phyloP scores from a whole-genome alignment of 345 rosid genomes.

The Sisymbrium altissimum region DNA sequence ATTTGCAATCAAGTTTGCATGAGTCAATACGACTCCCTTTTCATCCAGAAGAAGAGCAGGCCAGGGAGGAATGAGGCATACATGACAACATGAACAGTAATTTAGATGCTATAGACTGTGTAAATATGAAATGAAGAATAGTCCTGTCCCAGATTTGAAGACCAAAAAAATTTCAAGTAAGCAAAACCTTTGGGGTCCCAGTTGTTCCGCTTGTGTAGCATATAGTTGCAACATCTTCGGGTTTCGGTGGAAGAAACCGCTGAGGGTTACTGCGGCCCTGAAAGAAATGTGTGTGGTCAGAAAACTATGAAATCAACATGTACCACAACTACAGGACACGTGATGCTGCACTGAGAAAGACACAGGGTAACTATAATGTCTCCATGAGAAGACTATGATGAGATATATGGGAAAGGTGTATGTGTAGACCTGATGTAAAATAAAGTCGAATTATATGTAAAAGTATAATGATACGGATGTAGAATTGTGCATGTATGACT shows the following conservation, averaged over 20 bases:
- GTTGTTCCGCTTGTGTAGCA: constrained; percentile 99
- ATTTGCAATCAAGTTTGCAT: constrained; percentile 80
- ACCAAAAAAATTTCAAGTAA: constrained; percentile 5
- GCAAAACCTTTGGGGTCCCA: constrained; percentile 89
- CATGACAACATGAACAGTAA: background rate
- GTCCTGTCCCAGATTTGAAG: background rate
- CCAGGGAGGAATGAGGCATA: constrained; percentile 23
- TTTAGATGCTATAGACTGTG: constrained; percentile 23
- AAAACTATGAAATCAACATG: constrained; percentile 17
- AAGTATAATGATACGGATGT: background rate
- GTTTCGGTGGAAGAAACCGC: constrained; percentile 68
- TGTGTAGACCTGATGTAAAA: background rate
- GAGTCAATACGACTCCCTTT: constrained; percentile 87
- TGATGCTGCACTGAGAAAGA: constrained; percentile 5
- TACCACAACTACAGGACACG: background rate
- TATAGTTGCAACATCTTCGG: constrained; percentile 85
- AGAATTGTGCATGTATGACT: constrained; percentile 19
- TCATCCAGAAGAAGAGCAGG: constrained; percentile 17
- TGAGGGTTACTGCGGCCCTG: constrained; percentile 69
- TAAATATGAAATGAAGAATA: background rate
- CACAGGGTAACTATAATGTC: background rate
- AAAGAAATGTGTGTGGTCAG: constrained; percentile 29
- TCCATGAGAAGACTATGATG: background rate
- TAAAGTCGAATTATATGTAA: background rate
- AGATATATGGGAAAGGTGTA: constrained; percentile 4